These are phyloP conservation scores for Cladophialophora bantiana DNA, from an alignment of 2,329 filamentous ascomycete genomes.

Conservation along the genomic window DNA sequence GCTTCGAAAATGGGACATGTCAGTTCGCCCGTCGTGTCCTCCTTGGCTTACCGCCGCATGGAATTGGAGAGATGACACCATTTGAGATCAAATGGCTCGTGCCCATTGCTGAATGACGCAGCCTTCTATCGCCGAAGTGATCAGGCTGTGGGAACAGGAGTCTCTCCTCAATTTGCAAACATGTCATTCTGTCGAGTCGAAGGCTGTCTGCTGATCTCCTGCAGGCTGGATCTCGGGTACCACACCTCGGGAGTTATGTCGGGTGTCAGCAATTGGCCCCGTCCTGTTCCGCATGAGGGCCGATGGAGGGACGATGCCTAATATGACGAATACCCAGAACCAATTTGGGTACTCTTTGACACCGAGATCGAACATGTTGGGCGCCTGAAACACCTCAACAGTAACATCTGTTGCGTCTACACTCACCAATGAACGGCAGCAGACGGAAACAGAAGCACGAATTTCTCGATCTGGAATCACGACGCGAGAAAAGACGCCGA, in stretches of 20 bases:
- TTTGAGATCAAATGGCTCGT: background rate
- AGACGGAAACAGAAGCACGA: background rate
- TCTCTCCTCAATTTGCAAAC: background rate
- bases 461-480: background rate
- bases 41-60: too few species aligned
- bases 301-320: background rate
- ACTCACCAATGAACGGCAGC: background rate
- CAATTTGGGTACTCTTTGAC: background rate
- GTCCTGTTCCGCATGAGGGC: background rate
- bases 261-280: background rate
- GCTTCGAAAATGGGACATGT: background rate
- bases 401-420: background rate
- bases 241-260: background rate
- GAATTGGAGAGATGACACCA: too few species aligned
- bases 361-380: background rate
- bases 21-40: background rate
- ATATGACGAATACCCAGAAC: background rate
- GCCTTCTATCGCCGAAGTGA: too few species aligned
- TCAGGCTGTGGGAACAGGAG: too few species aligned
- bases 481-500: background rate
- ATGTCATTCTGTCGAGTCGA: background rate
- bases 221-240: background rate
- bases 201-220: too few species aligned
- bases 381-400: background rate
- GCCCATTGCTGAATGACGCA: background rate